Percentiles rank a stretch among this genome's conserved stretches.
phyloP scores from a whole-genome alignment of 1,139 yeast species.

The Geotrichum bryndzae region DNA sequence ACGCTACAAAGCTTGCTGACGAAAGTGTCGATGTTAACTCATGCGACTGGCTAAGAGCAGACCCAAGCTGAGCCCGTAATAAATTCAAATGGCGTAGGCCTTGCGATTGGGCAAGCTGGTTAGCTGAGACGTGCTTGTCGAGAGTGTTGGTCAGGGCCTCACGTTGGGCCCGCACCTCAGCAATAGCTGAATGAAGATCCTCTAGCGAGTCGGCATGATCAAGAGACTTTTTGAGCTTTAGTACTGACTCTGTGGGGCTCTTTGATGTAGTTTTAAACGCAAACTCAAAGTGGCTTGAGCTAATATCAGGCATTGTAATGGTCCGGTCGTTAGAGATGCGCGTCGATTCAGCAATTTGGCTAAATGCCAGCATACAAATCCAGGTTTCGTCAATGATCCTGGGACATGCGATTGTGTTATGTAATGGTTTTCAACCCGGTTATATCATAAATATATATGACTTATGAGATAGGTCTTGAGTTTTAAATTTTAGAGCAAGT shows the following conservation, averaged over 20 bases:
- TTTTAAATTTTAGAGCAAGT: neutral
- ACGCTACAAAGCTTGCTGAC: slow-evolving; percentile 61
- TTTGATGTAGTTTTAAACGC: neutral
- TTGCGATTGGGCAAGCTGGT: slow-evolving; percentile 14
- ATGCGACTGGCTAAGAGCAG: slow-evolving; percentile 37
- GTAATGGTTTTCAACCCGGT: neutral
- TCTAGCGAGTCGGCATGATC: slow-evolving; percentile 15
- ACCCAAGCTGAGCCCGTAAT: slow-evolving; percentile 30
- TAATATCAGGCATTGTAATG: neutral
- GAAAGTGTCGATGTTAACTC: slow-evolving; percentile 48
- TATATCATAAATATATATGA: neutral
- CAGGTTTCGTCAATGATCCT: neutral
- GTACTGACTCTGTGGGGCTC: neutral
- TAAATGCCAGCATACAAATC: neutral
- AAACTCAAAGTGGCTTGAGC: neutral
- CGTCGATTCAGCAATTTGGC: neutral
- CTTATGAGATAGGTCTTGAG: neutral
- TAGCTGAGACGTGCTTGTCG: slow-evolving; percentile 14
- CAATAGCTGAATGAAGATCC: slow-evolving; percentile 12
- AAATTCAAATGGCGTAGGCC: slow-evolving; percentile 26
- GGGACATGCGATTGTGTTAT: neutral
- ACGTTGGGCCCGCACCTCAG: slow-evolving; percentile 9
- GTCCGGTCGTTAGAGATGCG: neutral
- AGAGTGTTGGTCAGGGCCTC: slow-evolving; percentile 8
- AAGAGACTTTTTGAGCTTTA: slow-evolving; percentile 9